These are phyloP conservation scores for Curvularia spicifera DNA, from an alignment of 2,329 filamentous ascomycete genomes.

Conservation along the genomic window DNA sequence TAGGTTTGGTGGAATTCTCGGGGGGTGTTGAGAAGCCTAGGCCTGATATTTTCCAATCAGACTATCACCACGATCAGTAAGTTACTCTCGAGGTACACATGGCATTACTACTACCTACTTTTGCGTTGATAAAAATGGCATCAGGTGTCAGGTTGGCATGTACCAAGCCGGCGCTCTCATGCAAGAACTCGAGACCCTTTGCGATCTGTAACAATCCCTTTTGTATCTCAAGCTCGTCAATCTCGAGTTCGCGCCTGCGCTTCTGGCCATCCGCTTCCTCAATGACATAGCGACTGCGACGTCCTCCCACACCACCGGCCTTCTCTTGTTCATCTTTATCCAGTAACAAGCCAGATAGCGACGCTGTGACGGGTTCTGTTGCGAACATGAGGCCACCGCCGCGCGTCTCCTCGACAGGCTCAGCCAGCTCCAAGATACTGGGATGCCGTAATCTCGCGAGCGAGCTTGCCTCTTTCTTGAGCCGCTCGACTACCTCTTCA, in stretches of 20 bases:
- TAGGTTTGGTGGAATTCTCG: slow-evolving; percentile 74
- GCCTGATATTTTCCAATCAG: slow-evolving; percentile 98
- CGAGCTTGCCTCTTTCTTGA: slow-evolving; percentile 90
- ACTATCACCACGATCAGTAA: slow-evolving; percentile 59
- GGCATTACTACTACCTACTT: slow-evolving; percentile 61
- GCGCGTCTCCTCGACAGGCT: slow-evolving; percentile 93
- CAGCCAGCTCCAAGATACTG: slow-evolving; percentile 87
- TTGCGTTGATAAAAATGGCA: slow-evolving; percentile 90
- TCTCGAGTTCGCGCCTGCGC: slow-evolving; percentile 78
- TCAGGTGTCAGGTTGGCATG: slow-evolving; percentile 96
- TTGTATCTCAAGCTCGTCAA: slow-evolving; percentile 97
- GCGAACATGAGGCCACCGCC: slow-evolving; percentile 94
- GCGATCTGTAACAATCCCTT: slow-evolving; percentile 92
- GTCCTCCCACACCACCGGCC: slow-evolving; percentile 69
- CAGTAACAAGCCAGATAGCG: slow-evolving; percentile 78
- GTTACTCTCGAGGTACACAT: slow-evolving; percentile 10
- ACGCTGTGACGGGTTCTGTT: slow-evolving; percentile 88
- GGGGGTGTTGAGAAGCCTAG: slow-evolving; percentile 85
- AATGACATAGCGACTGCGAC: slow-evolving; percentile 79
- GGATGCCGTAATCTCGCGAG: slow-evolving; percentile 89
- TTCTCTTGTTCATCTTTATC: slow-evolving; percentile 91
- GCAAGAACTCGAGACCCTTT: slow-evolving; percentile 92
- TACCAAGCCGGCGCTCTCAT: slow-evolving; percentile 91
- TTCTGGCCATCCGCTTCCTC: slow-evolving; percentile 78
- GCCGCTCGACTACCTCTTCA: slow-evolving; percentile 87